Base-by-base conservation (phyloP, 2,329 filamentous ascomycete genomes). In the Drechslera avenae region DNA sequence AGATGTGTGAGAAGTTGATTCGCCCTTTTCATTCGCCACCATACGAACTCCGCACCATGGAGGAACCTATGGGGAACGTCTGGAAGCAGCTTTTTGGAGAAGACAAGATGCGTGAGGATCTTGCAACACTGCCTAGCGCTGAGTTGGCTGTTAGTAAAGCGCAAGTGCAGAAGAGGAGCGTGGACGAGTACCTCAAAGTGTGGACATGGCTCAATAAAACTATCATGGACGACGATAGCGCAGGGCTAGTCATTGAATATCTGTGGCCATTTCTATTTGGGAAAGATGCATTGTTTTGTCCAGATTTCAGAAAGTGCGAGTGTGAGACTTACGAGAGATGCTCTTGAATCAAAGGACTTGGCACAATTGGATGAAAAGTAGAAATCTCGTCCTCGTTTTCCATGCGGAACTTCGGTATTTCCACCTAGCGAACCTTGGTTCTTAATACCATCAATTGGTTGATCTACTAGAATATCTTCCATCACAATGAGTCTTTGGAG, bases 51-150 rank as follows among this genome's bases (percentile, higher is more conserved):
- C 42, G 59, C 18, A 56, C 58, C 26, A 30, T 59, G 47, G 73
- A 78, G 39, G 54, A 54, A 7, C 39, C 39, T 14, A 60, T 66
- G 41, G 33, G 46, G 3, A 65, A 68, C 7, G 77, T 73, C 1
- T 82, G 79, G 60, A 67, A 71, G 60, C 72, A 76, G n/a, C 52
- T 81, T 2, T 81, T 82, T 49, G 42, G 45, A 26, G 64, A 67
- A 12, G 45, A 45, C 0, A 36, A 50, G 4, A 59, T 74, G 2
- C 79, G 79, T 0, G 63, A 75, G 12, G 59, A 68, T 16, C 71
- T 83, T 13, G 78, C 74, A 1, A 72, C 74, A 2, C 73, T 75
- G 8, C 81, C 79, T 53, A 81, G 71, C 41, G 62, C 62, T 2
- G 66, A 70, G 37, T 75, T 75, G 48, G 73, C 64, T 8, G 72